Evolutionary conservation across 306 rosid species (phyloP).

Genomic region (Dalbergia cochinchinensis): DNA sequence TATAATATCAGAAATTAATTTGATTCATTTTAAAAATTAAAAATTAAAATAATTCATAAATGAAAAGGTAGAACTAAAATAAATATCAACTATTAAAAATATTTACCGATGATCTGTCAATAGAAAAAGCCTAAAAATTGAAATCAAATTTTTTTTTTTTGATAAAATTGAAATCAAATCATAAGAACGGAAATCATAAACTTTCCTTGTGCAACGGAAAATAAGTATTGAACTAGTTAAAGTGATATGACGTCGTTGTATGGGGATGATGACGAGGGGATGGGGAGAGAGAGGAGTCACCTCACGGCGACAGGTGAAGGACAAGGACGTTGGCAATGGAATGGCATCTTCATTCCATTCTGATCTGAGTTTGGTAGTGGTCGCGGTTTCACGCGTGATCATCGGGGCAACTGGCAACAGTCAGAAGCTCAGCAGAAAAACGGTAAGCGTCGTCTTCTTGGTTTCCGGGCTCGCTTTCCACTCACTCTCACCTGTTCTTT

Average conservation of each 20-base stretch:
- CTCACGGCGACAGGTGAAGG: constrained; percentile 21
- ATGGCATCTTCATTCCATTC: not conserved
- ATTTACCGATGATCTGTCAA: too few relatives aligned
- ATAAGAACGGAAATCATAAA: too few relatives aligned
- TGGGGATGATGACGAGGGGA: not conserved
- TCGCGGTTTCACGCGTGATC: constrained; percentile 27
- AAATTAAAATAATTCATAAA: too few relatives aligned
- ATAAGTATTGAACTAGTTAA: too few relatives aligned
- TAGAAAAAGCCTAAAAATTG: too few relatives aligned
- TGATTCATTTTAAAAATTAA: too few relatives aligned
- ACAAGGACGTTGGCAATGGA: constrained; percentile 9
- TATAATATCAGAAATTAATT: too few relatives aligned
- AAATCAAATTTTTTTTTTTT: too few relatives aligned
- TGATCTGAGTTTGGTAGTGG: not conserved
- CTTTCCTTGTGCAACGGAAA: too few relatives aligned
- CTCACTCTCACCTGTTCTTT: not conserved
- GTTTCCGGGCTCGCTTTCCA: not conserved
- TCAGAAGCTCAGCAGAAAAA: not conserved
- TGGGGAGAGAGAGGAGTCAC: not conserved
- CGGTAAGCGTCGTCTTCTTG: not conserved
- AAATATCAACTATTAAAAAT: too few relatives aligned
- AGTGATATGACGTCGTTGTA: not conserved
- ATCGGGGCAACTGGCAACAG: not conserved
- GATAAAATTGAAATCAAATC: too few relatives aligned
- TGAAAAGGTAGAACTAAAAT: too few relatives aligned